Evolutionary conservation across 345 rosid species (phyloP), one percentile per base, ranked within the genome.

Genomic region (Luvunga scandens): DNA sequence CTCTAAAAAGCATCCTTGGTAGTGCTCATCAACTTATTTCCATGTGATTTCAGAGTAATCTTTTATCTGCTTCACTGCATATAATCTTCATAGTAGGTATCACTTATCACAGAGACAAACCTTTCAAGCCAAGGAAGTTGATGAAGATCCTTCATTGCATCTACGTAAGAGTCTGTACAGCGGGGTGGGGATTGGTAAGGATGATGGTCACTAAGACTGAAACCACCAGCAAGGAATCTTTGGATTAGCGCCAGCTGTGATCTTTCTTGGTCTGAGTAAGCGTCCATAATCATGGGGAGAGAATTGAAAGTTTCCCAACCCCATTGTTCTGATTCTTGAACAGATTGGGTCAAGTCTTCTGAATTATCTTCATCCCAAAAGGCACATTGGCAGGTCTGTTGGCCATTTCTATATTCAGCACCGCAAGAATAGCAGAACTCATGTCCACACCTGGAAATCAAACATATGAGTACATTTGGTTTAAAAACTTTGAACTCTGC

Each of bases 91-190:
- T 96, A 90, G 80, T 89, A 96, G 85, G 87, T 90, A 84, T 96
- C 99, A 66, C 98, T 96, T 74, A 96, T 96, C 75, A 94, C 97
- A 16, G 99, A 92, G 80, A 92, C 98, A 68, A 96, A 96, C 79
- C 98, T 92, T 89, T 94, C 98, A 7, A 96, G 99, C 99, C 99
- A 96, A 61, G 99, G 99, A 71, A 96, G 95, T 79, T 92, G 98
- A 81, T 86, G 97, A 76, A 96, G 92, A 88, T 96, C 99, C 84
- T 96, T 94, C 87, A 94, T 92, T 22, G 93, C 92, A 83, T 96
- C 98, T 60, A 87, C 91, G 65, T 94, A 94, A 0, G 99, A 92
- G 77, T 92, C 97, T 79, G 91, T 87, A 87, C 95, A 91, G 73
- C 86, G 95, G 55, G 98, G 98, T 1, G 98, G 98, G 7, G 99